Base-by-base conservation (phyloP, 1,284 basidiomycete species). In the Anthracocystis walkeri region DNA sequence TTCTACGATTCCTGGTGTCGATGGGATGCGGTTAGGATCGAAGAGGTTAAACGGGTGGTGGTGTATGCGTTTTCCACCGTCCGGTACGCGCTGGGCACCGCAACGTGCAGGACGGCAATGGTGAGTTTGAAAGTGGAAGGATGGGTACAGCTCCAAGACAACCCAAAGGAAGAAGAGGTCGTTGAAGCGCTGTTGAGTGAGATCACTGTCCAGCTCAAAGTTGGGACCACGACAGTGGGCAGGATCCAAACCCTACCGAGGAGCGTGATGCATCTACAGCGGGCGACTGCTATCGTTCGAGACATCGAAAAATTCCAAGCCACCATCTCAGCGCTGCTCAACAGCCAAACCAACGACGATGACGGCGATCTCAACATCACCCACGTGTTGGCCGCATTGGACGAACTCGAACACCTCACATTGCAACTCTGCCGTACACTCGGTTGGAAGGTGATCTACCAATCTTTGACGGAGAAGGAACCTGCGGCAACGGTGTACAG, bases 1-100 rank as follows among this genome's bases (percentile, higher is more conserved):
- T 80, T 73, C 12, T 74, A 73, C 25, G 54, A 73, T 6, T 11
- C 7, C 12, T 58, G 48, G 45, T 71, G 73, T 33, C 2, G 27
- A 4, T 60, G 41, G 10, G 72, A 75, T 7, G 41, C 21, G 18
- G 20, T 68, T 7, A 21, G 55, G 16, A 35, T 78, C 7, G 10
- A 2, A 2, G 61, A 71, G 20, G 38, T 56, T 3, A 50, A 52
- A 23, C 18, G 53, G 44, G 21, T 76, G 31, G 29, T 62, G 1
- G 46, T 51, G 35, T 63, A 46, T 12, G 25, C 63, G 5, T 54
- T 10, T 12, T 45, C 41, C 8, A n/a, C 21, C 7, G 7, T 65
- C 3, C 35, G 56, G 10, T n/a, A 21, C 10, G 21, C 14, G 11
- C 18, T 57, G 20, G 35, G n/a, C n/a, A n/a, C 35, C 10, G 35